Conservation (phyloP, 805 yeast species). For the Candida morakotiae region DNA sequence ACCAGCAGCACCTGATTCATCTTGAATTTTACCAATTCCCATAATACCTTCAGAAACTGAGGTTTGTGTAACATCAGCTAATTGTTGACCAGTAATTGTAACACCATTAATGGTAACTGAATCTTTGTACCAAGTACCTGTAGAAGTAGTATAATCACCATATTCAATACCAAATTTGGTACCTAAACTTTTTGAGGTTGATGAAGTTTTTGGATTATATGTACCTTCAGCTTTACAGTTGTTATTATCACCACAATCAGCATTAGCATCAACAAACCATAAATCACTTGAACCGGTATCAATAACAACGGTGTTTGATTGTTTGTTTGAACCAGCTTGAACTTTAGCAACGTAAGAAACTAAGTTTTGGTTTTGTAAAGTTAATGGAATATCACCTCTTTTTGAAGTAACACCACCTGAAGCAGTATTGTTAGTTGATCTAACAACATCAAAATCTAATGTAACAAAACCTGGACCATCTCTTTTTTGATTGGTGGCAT, state of each 20-base stretch:
- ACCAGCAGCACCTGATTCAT: neutral
- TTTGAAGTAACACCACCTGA: conserved; percentile 1
- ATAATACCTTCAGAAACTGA: conserved; percentile 67
- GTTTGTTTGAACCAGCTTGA: neutral
- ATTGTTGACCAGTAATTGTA: conserved; percentile 11
- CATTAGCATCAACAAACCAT: conserved; percentile 23
- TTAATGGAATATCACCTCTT: conserved; percentile 2
- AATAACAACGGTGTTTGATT: conserved; percentile 11
- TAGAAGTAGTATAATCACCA: conserved; percentile 8
- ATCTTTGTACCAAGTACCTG: conserved; percentile 16
- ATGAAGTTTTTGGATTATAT: conserved; percentile 1
- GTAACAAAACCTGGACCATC: conserved; percentile 7
- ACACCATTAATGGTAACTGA: conserved; percentile 8
- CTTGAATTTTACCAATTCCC: conserved; percentile 50
- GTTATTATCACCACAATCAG: conserved; percentile 13
- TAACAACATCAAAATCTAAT: conserved; percentile 8
- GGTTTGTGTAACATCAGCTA: conserved; percentile 15
- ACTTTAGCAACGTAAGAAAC: neutral
- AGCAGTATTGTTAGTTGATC: conserved; percentile 1
- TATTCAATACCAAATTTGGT: conserved; percentile 9
- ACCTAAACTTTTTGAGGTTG: conserved; percentile 1
- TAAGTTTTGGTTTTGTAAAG: conserved; percentile 1
- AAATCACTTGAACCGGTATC: conserved; percentile 26
- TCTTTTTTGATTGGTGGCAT: conserved; percentile 3
- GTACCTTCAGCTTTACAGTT: conserved; percentile 4